Evolutionary conservation across 164 flowering plant genomes (phyloP), one percentile per base, ranked within the genome.

Genomic region (Vitis amurensis): DNA sequence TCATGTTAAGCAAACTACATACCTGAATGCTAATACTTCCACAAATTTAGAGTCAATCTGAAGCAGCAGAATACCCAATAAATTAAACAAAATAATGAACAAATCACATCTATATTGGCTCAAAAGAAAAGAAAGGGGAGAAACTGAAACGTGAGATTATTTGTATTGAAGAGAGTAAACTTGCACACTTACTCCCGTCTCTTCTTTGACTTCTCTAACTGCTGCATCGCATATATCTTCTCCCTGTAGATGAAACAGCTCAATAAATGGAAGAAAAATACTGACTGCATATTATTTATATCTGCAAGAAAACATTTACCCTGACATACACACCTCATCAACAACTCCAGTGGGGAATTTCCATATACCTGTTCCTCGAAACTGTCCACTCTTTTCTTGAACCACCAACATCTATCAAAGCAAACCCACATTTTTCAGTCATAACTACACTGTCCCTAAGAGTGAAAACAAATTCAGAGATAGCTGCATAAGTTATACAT

Each of bases 11-110:
- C 1, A 56, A 68, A 51, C 47, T 16, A 9, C 50, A 30, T 74
- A 83, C 90, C 90, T 81, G 84, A 87, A 83, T 66, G 87, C 82
- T 11, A 87, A 74, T 12, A 87, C 74, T 72, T 85, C 85, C 55
- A 81, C 64, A 75, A 87, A 85, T 67, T 85, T 79, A 23, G 90
- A 47, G 12, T 87, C 86, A 68, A 85, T 59, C 90, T 87, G 85
- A 63, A 67, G 23, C 49, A 69, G 27, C 11, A 27, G 16, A 16
- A 44, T 16, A 17, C 50, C 11, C 19, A 62, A 62, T 12, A 37
- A 31, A 1, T 15, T 11, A 2, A 30, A 19, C 51, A 23, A 16
- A 49, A 13, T 31, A 69, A n/a, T 44, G 27, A 59, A 17, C 60
- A 60, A 31, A 17, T 31, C 37, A 30, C 19, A 44, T 61, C 1